A percentile compares a stretch with the other conserved stretches of the same genome.
Evolutionary conservation across 441 rosid genomes (phyloP).

Genomic region (Gossypium davidsonii): DNA sequence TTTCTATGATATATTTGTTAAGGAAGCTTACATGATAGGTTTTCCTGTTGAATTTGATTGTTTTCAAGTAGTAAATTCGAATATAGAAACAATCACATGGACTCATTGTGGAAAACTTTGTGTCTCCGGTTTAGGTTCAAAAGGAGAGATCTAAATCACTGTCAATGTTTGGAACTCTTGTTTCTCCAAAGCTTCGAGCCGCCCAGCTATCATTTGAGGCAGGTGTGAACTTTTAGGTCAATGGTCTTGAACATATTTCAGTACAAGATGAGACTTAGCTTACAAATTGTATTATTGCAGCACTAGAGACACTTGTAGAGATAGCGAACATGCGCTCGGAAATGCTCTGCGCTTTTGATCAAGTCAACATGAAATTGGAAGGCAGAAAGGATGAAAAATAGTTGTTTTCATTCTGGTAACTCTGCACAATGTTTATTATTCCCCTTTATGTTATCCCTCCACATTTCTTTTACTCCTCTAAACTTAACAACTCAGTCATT

Average conservation of each 20-base stretch:
- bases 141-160: slow-evolving; percentile 61
- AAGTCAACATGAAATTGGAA: slow-evolving; percentile 28
- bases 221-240: slow-evolving; percentile 37
- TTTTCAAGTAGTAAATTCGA: background rate
- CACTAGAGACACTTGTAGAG: slow-evolving; percentile 70
- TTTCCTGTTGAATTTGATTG: background rate
- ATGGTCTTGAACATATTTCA: slow-evolving; percentile 1
- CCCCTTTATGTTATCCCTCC: background rate
- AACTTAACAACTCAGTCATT: background rate
- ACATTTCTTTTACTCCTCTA: background rate
- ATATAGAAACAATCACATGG: background rate
- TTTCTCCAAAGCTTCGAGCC: slow-evolving; percentile 82
- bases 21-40: background rate
- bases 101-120: slow-evolving; percentile 9
- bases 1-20: background rate
- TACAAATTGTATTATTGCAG: slow-evolving; percentile 30
- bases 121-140: slow-evolving; percentile 40
- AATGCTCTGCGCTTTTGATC: slow-evolving; percentile 48
- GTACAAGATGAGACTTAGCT: background rate
- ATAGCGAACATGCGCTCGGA: slow-evolving; percentile 67
- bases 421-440: background rate
- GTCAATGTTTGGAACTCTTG: slow-evolving; percentile 72
- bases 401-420: slow-evolving; percentile 17
- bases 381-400: slow-evolving; percentile 19
- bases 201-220: slow-evolving; percentile 82